phyloP scores from a whole-genome alignment of 2,329 filamentous ascomycete genomes.

The Aspergillus bombycis region DNA sequence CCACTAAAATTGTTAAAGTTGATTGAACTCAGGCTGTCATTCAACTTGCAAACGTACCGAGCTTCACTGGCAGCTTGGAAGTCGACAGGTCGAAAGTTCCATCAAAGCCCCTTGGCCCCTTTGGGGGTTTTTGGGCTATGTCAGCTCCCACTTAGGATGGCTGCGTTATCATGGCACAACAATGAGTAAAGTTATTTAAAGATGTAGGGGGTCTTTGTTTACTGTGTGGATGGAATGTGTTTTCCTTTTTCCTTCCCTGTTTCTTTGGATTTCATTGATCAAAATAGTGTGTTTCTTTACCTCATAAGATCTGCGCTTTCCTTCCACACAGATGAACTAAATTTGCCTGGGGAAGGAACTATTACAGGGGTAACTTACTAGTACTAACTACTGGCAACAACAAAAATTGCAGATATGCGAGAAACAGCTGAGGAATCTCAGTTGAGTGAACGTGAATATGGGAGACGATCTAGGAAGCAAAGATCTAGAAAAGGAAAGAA shows the following conservation, averaged over 20 bases:
- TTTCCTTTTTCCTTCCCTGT: neutral
- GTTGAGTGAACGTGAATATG: neutral
- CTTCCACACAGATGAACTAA: neutral
- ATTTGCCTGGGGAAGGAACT: neutral
- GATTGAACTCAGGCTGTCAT: neutral
- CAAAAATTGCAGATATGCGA: neutral
- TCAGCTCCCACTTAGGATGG: neutral
- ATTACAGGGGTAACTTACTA: too few relatives aligned
- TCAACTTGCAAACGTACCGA: neutral
- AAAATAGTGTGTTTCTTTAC: neutral
- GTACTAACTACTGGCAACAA: neutral
- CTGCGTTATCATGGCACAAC: neutral
- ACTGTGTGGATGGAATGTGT: too few relatives aligned
- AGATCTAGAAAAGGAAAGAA: neutral
- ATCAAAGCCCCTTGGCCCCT: too few relatives aligned
- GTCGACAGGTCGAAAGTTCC: neutral
- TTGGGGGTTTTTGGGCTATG: too few relatives aligned
- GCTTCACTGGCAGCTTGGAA: neutral
- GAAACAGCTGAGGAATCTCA: neutral
- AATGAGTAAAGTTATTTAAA: neutral
- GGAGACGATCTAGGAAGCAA: neutral
- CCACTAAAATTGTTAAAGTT: neutral
- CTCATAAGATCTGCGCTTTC: neutral
- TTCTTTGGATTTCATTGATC: neutral
- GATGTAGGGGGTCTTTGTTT: neutral